Evolutionary conservation across 192 early-diverging fungal genomes (phyloP).

Genomic region (Umbelopsis sp.): DNA sequence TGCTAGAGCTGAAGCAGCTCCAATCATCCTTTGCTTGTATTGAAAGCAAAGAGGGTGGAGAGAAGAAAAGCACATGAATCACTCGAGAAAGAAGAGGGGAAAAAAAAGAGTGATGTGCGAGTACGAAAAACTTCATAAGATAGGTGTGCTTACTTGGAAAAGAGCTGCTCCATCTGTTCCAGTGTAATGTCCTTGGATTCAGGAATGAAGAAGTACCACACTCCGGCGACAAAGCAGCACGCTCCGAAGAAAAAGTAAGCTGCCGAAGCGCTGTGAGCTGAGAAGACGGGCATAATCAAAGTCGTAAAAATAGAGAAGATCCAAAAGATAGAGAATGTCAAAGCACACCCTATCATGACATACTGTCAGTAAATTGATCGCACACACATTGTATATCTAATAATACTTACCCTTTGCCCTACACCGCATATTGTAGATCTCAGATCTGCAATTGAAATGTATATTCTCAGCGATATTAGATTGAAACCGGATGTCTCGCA

Average conservation of each 20-base stretch:
- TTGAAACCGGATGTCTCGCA: neutral
- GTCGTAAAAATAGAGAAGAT: conserved; percentile 9
- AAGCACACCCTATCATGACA: neutral
- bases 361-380: neutral
- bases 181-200: conserved; percentile 40
- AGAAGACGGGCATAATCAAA: conserved; percentile 18
- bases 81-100: neutral
- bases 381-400: no score
- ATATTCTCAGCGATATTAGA: neutral
- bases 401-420: neutral
- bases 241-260: neutral
- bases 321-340: conserved; percentile 15
- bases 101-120: neutral
- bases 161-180: conserved; percentile 17
- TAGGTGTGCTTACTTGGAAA: conserved; percentile 6
- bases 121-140: neutral
- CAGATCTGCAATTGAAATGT: conserved; percentile 21
- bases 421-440: conserved; percentile 19
- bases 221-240: neutral
- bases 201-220: conserved; percentile 54
- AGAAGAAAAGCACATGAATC: neutral
- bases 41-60: neutral
- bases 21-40: conserved; percentile 6
- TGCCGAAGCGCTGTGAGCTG: conserved; percentile 1
- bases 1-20: conserved; percentile 4